These are phyloP conservation scores for Erodium texanum DNA, from an alignment of 441 rosid genomes.

Conservation along the genomic window DNA sequence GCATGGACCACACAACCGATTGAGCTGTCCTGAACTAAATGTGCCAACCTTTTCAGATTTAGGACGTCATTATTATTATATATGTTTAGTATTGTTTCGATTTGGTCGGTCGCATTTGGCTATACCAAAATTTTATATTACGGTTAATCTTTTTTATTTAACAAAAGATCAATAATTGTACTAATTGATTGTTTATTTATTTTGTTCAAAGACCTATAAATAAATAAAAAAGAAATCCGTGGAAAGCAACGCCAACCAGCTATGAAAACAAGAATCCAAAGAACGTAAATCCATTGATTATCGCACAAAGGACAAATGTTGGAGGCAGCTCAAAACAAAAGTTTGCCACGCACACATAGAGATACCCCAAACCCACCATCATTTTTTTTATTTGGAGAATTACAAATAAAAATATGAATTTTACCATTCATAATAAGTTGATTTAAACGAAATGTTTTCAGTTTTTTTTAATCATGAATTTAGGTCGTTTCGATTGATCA, in stretches of 20 bases:
- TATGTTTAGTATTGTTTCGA: neutral
- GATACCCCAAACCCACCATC: neutral
- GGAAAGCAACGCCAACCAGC: neutral
- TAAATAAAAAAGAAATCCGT: neutral
- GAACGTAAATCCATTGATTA: neutral
- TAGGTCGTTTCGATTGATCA: no score
- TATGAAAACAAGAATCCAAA: neutral
- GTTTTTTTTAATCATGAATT: no score
- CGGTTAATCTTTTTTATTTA: neutral
- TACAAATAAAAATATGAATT: no score
- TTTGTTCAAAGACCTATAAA: no score
- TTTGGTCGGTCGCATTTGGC: neutral
- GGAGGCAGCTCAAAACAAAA: neutral
- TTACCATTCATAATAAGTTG: no score
- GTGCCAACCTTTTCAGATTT: no score
- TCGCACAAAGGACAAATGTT: neutral
- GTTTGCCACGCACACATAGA: neutral
- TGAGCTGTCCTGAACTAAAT: no score
- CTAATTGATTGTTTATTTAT: neutral
- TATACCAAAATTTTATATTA: neutral
- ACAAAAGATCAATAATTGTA: neutral
- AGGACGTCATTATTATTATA: no score
- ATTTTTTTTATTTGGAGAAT: no score
- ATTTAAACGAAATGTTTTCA: no score
- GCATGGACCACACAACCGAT: no score